Percentiles rank a stretch among this genome's conserved stretches.
phyloP scores from a whole-genome alignment of 169 alveolate genomes.

The Plasmodium adleri region DNA sequence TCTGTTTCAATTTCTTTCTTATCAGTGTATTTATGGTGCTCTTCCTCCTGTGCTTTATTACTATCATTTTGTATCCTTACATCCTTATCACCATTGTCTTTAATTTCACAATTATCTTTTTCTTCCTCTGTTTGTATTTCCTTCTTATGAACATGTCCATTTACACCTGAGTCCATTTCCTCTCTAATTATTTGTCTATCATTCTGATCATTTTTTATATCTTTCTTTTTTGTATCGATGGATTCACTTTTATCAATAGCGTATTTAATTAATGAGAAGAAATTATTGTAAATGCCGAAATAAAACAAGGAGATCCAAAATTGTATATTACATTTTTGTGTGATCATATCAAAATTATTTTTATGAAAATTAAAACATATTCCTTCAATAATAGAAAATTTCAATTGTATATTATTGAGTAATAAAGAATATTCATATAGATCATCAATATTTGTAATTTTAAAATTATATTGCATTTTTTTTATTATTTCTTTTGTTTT shows the following conservation, averaged over 20 bases:
- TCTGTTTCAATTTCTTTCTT: too few relatives aligned
- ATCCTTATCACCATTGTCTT: neutral
- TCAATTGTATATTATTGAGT: slow-evolving; percentile 42
- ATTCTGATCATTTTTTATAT: neutral
- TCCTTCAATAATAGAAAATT: slow-evolving; percentile 62
- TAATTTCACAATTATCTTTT: neutral
- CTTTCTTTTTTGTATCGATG: slow-evolving; percentile 13
- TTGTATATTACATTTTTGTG: slow-evolving; percentile 36
- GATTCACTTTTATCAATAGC: slow-evolving; percentile 53
- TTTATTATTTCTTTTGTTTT: slow-evolving; percentile 52
- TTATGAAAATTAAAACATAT: slow-evolving; percentile 55
- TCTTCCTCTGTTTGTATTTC: neutral
- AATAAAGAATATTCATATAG: slow-evolving; percentile 62
- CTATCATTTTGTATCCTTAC: neutral
- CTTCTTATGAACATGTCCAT: neutral
- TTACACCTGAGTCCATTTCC: neutral
- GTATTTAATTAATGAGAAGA: slow-evolving; percentile 50
- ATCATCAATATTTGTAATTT: slow-evolving; percentile 49
- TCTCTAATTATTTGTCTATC: neutral
- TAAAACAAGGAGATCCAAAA: slow-evolving; percentile 70
- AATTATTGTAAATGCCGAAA: slow-evolving; percentile 67
- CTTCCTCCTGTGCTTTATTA: neutral
- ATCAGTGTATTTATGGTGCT: too few relatives aligned
- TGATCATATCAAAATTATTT: slow-evolving; percentile 33
- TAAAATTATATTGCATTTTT: slow-evolving; percentile 25